These are phyloP conservation scores for Lasiosphaeriaceae sp. DNA, from an alignment of 495 filamentous ascomycete species.

Conservation along the genomic window DNA sequence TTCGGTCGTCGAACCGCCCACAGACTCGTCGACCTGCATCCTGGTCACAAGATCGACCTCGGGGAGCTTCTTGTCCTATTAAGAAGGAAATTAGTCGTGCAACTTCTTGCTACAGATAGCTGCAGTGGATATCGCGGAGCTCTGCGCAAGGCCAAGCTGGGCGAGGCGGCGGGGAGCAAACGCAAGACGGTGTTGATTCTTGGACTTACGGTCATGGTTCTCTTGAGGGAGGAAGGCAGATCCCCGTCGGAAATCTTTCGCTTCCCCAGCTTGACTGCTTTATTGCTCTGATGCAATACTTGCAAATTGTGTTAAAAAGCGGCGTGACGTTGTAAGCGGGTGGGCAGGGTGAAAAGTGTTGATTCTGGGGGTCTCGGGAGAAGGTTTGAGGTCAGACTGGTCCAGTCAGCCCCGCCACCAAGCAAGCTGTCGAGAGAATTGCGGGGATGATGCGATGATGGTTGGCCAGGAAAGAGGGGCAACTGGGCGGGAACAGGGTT, in stretches of 20 bases:
- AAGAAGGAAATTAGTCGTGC: not conserved
- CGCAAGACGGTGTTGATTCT: not conserved
- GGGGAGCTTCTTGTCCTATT: constrained; percentile 40
- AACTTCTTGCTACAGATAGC: not conserved
- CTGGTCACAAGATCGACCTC: constrained; percentile 63
- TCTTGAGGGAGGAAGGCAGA: constrained; percentile 68
- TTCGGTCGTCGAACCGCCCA: constrained; percentile 48
- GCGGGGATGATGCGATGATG: constrained; percentile 3
- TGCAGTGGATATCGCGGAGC: not conserved
- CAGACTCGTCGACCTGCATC: constrained; percentile 77
- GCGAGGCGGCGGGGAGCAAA: no score
- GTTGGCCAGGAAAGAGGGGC: not conserved
- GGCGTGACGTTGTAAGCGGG: not conserved
- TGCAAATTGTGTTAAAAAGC: not conserved
- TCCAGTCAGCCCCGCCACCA: constrained; percentile 10
- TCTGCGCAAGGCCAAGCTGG: not conserved
- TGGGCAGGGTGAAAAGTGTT: not conserved
- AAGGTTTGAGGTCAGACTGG: constrained; percentile 2
- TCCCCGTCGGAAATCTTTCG: constrained; percentile 79
- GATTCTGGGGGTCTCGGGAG: constrained; percentile 1
- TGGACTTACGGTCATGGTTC: constrained; percentile 74
- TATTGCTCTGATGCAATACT: constrained; percentile 7
- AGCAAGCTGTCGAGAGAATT: not conserved
- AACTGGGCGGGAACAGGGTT: not conserved
- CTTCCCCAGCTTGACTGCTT: constrained; percentile 61